phyloP scores from a whole-genome alignment of 306 rosid species.

The Rosa multiflora region DNA sequence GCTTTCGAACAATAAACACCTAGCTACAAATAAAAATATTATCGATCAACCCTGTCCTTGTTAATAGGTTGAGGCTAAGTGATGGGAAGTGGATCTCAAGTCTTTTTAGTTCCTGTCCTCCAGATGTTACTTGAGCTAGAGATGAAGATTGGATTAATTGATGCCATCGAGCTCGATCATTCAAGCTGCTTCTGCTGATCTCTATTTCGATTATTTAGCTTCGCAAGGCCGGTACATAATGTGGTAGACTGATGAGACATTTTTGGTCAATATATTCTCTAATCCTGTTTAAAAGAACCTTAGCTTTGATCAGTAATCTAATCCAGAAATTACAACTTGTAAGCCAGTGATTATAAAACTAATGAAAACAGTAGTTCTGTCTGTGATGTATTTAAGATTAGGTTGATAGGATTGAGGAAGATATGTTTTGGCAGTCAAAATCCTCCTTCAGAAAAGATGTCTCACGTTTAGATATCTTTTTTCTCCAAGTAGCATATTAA shows the following conservation, averaged over 20 bases:
- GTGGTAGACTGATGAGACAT: neutral
- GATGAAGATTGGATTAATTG: neutral
- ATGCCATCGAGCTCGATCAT: too few species aligned
- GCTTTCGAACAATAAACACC: too few species aligned
- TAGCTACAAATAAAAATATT: too few species aligned
- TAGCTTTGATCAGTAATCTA: neutral
- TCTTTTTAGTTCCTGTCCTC: too few species aligned
- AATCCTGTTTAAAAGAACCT: neutral
- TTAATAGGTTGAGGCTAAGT: too few species aligned
- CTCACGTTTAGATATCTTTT: neutral
- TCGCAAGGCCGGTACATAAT: too few species aligned
- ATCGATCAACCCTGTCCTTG: too few species aligned
- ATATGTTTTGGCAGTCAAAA: constrained; percentile 5
- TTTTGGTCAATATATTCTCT: neutral
- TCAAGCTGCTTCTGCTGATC: too few species aligned
- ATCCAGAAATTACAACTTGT: neutral
- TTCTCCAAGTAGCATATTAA: neutral
- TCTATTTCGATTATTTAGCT: neutral
- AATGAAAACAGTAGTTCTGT: neutral
- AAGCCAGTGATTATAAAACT: neutral
- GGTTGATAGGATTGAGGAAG: constrained; percentile 8
- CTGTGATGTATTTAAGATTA: neutral
- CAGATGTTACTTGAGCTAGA: neutral
- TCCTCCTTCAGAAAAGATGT: constrained; percentile 4
- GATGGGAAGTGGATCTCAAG: too few species aligned